Evolutionary conservation across 2,329 filamentous ascomycete species (phyloP).

Genomic region (Fragosphaeria purpurea): DNA sequence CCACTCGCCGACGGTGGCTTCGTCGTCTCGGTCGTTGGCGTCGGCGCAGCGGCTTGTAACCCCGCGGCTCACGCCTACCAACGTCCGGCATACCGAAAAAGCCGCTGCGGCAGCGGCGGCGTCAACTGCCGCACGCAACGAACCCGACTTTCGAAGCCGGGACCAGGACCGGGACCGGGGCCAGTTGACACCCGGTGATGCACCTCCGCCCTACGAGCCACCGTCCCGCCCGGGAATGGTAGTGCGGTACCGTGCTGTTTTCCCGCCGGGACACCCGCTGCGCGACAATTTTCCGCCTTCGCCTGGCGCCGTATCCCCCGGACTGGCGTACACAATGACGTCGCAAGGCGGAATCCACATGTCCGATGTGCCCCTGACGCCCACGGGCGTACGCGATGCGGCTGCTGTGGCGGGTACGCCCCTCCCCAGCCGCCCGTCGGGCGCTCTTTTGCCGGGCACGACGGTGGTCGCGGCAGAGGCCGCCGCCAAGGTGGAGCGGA

Average conservation of each 20-base stretch:
- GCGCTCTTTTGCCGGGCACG: constrained; percentile 30
- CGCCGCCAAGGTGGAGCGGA: constrained; percentile 36
- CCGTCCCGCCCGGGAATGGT: constrained; percentile 28
- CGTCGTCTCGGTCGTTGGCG: constrained; percentile 19
- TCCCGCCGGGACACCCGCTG: constrained; percentile 43
- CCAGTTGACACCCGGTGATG: constrained; percentile 22
- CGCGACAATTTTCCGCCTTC: constrained; percentile 42
- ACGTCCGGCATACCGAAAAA: constrained; percentile 2
- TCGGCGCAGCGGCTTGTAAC: not conserved
- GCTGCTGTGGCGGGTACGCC: constrained; percentile 14
- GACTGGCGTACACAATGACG: constrained; percentile 50
- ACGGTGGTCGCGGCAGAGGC: constrained; percentile 26
- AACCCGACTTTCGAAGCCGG: not conserved
- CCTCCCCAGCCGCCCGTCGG: constrained; percentile 34
- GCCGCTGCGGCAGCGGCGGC: not conserved
- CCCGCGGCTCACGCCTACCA: not conserved
- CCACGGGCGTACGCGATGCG: constrained; percentile 20
- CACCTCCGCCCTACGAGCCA: constrained; percentile 48
- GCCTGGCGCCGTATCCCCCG: constrained; percentile 53
- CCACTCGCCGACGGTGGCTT: constrained; percentile 13
- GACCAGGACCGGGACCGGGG: constrained; percentile 29
- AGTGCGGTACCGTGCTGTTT: constrained; percentile 46
- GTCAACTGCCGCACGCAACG: not conserved
- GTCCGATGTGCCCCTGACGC: constrained; percentile 47
- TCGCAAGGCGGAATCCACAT: constrained; percentile 52